phyloP scores from a whole-genome alignment of 331 rosid genomes.

The Arachis monticola region DNA sequence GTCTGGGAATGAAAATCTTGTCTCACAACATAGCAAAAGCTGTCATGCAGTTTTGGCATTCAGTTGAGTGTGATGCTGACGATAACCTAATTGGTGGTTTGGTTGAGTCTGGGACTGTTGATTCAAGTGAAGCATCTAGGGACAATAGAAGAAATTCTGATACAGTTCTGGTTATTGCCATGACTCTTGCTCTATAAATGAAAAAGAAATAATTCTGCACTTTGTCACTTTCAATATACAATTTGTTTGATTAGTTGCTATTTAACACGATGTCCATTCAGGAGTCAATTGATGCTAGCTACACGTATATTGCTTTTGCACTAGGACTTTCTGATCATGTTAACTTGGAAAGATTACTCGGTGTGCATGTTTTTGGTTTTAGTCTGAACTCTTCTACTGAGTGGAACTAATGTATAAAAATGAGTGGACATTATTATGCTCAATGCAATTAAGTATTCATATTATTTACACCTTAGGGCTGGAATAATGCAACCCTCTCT shows the following conservation, averaged over 20 bases:
- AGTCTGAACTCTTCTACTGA: not conserved
- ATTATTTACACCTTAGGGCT: conserved; percentile 11
- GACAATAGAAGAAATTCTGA: conserved; percentile 50
- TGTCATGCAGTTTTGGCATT: conserved; percentile 93
- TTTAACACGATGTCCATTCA: not conserved
- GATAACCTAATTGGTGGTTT: conserved; percentile 39
- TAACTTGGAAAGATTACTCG: conserved; percentile 6
- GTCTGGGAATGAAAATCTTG: conserved; percentile 59
- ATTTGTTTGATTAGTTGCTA: conserved; percentile 4
- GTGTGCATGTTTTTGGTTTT: conserved; percentile 6
- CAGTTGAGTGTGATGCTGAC: conserved; percentile 64
- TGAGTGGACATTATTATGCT: conserved; percentile 16
- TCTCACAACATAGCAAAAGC: conserved; percentile 84
- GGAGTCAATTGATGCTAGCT: conserved; percentile 31
- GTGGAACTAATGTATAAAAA: not conserved
- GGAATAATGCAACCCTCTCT: not conserved
- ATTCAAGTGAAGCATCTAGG: conserved; percentile 46
- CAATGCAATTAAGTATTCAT: conserved; percentile 21
- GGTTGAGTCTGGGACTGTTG: conserved; percentile 47
- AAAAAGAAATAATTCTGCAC: conserved; percentile 3
- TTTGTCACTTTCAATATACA: conserved; percentile 22
- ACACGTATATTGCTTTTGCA: not conserved
- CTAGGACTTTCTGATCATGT: conserved; percentile 16
- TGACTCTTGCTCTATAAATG: conserved; percentile 16
- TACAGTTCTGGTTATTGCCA: conserved; percentile 48